Evolutionary conservation across 179 eudicot species (phyloP).

Genomic region (Silene noctiflora): DNA sequence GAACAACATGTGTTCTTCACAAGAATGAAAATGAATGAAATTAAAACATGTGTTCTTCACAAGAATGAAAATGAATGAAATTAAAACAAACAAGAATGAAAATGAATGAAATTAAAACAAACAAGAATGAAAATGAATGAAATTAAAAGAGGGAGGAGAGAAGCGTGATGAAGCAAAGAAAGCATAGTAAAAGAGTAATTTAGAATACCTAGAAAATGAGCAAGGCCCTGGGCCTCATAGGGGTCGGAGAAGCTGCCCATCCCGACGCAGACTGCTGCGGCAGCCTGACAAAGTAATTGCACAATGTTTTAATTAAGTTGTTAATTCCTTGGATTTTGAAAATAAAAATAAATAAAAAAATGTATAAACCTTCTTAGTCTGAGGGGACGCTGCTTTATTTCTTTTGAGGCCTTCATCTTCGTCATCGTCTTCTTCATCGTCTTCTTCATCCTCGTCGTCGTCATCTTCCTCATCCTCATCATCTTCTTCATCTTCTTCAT

Average conservation of each 20-base stretch:
- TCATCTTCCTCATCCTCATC: slow-evolving; percentile 38
- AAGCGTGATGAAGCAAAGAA: background rate
- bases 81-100: slow-evolving; percentile 51
- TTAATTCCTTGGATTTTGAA: too few relatives aligned
- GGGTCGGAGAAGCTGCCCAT: slow-evolving; percentile 96
- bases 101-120: too few relatives aligned
- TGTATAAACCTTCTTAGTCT: slow-evolving; percentile 36
- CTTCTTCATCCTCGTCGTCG: slow-evolving; percentile 27
- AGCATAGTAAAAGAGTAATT: background rate
- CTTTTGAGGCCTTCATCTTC: slow-evolving; percentile 18
- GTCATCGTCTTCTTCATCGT: slow-evolving; percentile 20
- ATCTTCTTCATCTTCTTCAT: slow-evolving; percentile 27
- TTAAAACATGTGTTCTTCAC: slow-evolving; percentile 97
- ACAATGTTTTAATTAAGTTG: too few relatives aligned
- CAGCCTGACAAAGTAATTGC: slow-evolving; percentile 51
- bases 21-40: background rate
- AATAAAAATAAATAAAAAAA: too few relatives aligned
- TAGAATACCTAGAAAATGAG: slow-evolving; percentile 79
- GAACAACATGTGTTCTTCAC: slow-evolving; percentile 95
- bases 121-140: too few relatives aligned
- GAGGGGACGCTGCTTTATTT: slow-evolving; percentile 34
- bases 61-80: background rate
- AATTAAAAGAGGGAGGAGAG: background rate
- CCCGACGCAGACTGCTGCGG: slow-evolving; percentile 92
- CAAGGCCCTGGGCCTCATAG: slow-evolving; percentile 91